phyloP scores from a whole-genome alignment of 495 filamentous ascomycete species.

The Xylaria sp. region DNA sequence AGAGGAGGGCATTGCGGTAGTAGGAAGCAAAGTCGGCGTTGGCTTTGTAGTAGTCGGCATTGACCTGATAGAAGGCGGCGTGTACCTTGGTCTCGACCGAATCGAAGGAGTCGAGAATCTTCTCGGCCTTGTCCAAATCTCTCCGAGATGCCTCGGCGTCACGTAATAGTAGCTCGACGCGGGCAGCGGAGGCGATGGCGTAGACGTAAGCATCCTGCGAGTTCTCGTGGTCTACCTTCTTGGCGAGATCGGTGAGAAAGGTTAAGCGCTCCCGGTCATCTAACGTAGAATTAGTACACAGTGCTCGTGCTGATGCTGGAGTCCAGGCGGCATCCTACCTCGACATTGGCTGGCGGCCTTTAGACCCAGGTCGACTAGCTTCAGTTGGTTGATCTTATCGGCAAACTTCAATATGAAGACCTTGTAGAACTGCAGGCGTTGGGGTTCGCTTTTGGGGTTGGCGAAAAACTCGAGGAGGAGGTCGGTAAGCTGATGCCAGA shows the following conservation, averaged over 20 bases:
- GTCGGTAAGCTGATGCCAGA: constrained; percentile 99
- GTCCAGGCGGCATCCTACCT: constrained; percentile 59
- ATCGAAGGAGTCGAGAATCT: constrained; percentile 89
- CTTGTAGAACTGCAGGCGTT: constrained; percentile 89
- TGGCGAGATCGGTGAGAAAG: constrained; percentile 83
- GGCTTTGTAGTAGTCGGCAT: constrained; percentile 93
- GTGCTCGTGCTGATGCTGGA: background rate
- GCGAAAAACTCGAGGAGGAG: constrained; percentile 88
- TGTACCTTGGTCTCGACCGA: constrained; percentile 95
- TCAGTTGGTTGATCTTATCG: constrained; percentile 98
- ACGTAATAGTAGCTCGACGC: constrained; percentile 78
- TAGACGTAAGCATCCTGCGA: constrained; percentile 98
- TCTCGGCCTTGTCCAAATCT: constrained; percentile 86
- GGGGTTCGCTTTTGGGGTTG: constrained; percentile 75
- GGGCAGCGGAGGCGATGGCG: constrained; percentile 88
- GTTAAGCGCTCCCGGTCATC: constrained; percentile 86
- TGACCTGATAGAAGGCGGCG: constrained; percentile 94
- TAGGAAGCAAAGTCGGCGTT: constrained; percentile 92
- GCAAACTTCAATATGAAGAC: constrained; percentile 95
- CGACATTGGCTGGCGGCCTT: constrained; percentile 84
- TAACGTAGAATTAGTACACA: constrained; percentile 41
- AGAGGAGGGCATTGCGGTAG: constrained; percentile 97
- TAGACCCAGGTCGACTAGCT: constrained; percentile 89
- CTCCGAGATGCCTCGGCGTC: constrained; percentile 79
- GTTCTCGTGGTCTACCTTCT: constrained; percentile 88